Conservation (phyloP, 2,329 filamentous ascomycete species). For the Emydomyces testavorans region DNA sequence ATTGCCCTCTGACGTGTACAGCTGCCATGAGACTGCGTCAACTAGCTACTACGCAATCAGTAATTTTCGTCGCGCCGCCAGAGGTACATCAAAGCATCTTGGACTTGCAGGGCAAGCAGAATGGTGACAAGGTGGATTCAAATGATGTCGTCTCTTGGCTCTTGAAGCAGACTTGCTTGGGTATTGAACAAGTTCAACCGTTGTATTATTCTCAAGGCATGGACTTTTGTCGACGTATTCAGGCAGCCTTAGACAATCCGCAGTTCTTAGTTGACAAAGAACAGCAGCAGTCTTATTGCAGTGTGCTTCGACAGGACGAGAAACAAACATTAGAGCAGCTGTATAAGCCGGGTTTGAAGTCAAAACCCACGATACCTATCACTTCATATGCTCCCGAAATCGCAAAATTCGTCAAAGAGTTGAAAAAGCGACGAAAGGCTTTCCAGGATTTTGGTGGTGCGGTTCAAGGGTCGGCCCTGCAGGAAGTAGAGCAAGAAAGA, state of each 20-base stretch:
- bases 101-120: constrained; percentile 32
- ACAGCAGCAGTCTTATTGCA: constrained; percentile 35
- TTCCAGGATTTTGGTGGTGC: constrained; percentile 38
- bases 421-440: constrained; percentile 26
- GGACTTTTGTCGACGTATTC: constrained; percentile 48
- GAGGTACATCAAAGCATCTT: constrained; percentile 53
- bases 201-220: constrained; percentile 50
- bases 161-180: constrained; percentile 50
- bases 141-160: constrained; percentile 50
- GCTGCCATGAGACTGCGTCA: constrained; percentile 56
- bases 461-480: constrained; percentile 41
- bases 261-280: constrained; percentile 30
- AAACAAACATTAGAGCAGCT: constrained; percentile 47
- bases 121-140: constrained; percentile 31
- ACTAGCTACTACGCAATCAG: constrained; percentile 45
- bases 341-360: constrained; percentile 32
- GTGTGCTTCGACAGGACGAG: constrained; percentile 42
- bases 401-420: constrained; percentile 24
- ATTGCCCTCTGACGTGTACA: constrained; percentile 20
- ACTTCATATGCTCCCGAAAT: constrained; percentile 19
- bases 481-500: constrained; percentile 49
- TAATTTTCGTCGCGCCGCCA: constrained; percentile 45
- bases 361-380: constrained; percentile 19
- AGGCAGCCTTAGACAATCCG: constrained; percentile 38
- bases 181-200: constrained; percentile 47